These are phyloP conservation scores for Fusarium dimerum DNA, from an alignment of 2,329 filamentous ascomycete species.

Conservation along the genomic window DNA sequence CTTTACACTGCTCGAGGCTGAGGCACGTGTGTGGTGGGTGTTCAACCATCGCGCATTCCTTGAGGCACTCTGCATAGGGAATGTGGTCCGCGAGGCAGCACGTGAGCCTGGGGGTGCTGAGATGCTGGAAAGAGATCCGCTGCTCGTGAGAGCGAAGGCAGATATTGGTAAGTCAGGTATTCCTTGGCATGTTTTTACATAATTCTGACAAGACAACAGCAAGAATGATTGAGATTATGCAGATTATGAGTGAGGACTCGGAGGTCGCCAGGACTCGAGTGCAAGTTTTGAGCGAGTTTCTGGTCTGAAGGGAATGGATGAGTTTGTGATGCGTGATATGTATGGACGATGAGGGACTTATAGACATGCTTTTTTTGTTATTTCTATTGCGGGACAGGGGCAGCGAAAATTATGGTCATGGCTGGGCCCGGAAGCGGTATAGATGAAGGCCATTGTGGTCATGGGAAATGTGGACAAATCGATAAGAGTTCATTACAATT, in stretches of 20 bases:
- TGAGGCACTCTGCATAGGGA: slow-evolving; percentile 70
- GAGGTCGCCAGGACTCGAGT: slow-evolving; percentile 62
- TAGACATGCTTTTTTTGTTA: too few species aligned
- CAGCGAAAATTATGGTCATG: too few species aligned
- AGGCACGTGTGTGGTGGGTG: slow-evolving; percentile 82
- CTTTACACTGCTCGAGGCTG: slow-evolving; percentile 66
- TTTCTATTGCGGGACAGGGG: too few species aligned
- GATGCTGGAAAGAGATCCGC: slow-evolving; percentile 50
- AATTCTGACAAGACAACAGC: slow-evolving; percentile 38
- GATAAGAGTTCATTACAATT: too few species aligned
- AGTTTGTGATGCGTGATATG: not conserved
- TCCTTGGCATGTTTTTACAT: not conserved
- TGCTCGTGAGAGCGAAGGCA: slow-evolving; percentile 59
- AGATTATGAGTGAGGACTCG: slow-evolving; percentile 58
- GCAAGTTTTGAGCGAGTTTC: slow-evolving; percentile 57
- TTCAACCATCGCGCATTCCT: slow-evolving; percentile 81
- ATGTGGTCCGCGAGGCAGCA: slow-evolving; percentile 54
- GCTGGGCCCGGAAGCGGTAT: too few species aligned
- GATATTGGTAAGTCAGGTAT: slow-evolving; percentile 57
- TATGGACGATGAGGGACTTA: too few species aligned
- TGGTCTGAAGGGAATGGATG: slow-evolving; percentile 27
- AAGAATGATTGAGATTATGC: slow-evolving; percentile 66
- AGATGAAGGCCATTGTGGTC: too few species aligned
- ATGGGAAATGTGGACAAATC: too few species aligned
- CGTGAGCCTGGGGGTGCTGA: slow-evolving; percentile 49